phyloP scores from a whole-genome alignment of 2,329 filamentous ascomycete genomes.

The Ceratocystis lukuohia region DNA sequence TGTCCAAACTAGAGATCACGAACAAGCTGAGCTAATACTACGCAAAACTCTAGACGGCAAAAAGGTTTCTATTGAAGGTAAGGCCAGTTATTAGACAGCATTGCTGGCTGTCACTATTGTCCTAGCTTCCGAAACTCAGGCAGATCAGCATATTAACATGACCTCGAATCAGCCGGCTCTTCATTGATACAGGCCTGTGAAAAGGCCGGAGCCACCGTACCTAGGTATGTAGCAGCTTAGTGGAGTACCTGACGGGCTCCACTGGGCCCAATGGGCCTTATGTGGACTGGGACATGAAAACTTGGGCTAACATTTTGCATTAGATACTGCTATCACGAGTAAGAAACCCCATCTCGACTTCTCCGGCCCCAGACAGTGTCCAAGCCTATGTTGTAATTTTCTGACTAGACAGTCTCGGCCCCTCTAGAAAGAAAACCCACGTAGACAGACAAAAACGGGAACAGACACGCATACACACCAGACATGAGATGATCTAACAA shows the following conservation, averaged over 20 bases:
- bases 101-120: neutral
- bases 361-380: slow-evolving; percentile 23
- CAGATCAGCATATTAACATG: slow-evolving; percentile 18
- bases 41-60: slow-evolving; percentile 59
- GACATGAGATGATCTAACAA: neutral
- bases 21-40: slow-evolving; percentile 22
- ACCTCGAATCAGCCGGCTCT: slow-evolving; percentile 57
- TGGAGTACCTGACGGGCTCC: neutral
- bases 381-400: neutral
- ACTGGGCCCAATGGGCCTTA: slow-evolving; percentile 7
- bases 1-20: slow-evolving; percentile 23
- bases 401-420: too few species aligned
- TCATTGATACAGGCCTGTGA: slow-evolving; percentile 98
- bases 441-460: neutral
- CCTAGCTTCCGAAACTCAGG: neutral
- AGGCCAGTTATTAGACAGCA: slow-evolving; percentile 18
- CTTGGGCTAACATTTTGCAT: slow-evolving; percentile 17
- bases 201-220: slow-evolving; percentile 83
- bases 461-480: neutral
- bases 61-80: slow-evolving; percentile 96
- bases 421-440: too few species aligned
- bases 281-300: neutral
- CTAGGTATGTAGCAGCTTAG: slow-evolving; percentile 46
- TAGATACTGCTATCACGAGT: slow-evolving; percentile 99
- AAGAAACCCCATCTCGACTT: slow-evolving; percentile 30